Evolutionary conservation across 73 alveolate genomes (phyloP).

Genomic region (Paramecium octaurelia): DNA sequence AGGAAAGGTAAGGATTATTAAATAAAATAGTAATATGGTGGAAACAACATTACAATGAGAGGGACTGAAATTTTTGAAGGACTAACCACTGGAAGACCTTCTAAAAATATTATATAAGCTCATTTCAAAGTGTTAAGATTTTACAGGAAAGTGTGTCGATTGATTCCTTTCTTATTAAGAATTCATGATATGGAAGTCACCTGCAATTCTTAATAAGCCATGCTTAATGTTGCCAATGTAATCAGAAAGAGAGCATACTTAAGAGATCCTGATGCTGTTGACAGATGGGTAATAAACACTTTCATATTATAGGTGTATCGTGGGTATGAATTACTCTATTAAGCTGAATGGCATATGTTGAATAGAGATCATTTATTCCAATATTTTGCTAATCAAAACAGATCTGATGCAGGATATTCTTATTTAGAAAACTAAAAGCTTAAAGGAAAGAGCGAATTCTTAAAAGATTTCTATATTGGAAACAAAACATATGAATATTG

Average conservation of each 20-base stretch:
- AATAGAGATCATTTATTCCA: constrained; percentile 49
- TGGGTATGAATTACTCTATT: constrained; percentile 38
- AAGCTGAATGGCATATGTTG: constrained; percentile 57
- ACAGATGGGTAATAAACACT: not conserved
- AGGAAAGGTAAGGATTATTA: not conserved
- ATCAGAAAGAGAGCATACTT: constrained; percentile 35
- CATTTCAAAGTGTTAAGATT: constrained; percentile 49
- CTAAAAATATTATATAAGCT: constrained; percentile 54
- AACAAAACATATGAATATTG: constrained; percentile 56
- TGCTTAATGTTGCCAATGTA: constrained; percentile 54
- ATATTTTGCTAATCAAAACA: constrained; percentile 34
- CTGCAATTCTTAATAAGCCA: constrained; percentile 52
- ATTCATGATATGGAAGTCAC: constrained; percentile 46
- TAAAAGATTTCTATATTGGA: constrained; percentile 54
- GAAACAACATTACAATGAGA: constrained; percentile 60
- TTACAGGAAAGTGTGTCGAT: constrained; percentile 54
- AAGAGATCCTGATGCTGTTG: constrained; percentile 55
- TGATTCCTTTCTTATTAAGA: constrained; percentile 53
- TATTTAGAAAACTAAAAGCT: constrained; percentile 50
- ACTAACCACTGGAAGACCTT: constrained; percentile 50
- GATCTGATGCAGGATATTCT: constrained; percentile 58
- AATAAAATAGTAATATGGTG: constrained; percentile 40
- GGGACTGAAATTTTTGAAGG: constrained; percentile 51
- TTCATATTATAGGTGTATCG: not conserved
- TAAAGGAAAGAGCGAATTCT: constrained; percentile 46